Conservation (phyloP, 2,329 filamentous ascomycete genomes). For the Pseudogymnoascus sp. region DNA sequence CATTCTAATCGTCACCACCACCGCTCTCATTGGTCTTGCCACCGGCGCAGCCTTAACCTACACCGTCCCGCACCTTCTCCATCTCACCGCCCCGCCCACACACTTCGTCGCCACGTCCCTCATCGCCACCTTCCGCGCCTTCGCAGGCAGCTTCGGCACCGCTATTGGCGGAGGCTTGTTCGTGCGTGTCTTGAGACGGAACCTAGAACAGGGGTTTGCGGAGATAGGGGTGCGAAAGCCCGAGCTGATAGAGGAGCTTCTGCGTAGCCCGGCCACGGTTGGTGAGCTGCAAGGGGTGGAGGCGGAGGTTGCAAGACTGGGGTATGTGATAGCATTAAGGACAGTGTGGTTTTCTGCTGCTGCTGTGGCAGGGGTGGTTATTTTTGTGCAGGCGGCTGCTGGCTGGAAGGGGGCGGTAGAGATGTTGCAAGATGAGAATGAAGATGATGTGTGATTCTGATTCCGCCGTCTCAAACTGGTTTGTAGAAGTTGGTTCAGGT, state of each 20-base stretch:
- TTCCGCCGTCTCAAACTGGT: background rate
- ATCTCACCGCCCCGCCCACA: slow-evolving; percentile 55
- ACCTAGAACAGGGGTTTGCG: slow-evolving; percentile 30
- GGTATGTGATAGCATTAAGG: slow-evolving; percentile 45
- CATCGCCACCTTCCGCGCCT: slow-evolving; percentile 70
- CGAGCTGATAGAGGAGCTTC: slow-evolving; percentile 42
- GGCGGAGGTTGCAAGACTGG: slow-evolving; percentile 39
- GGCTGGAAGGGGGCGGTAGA: slow-evolving; percentile 40
- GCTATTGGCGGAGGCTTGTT: slow-evolving; percentile 62
- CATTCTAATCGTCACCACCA: slow-evolving; percentile 45
- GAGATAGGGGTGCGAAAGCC: slow-evolving; percentile 25
- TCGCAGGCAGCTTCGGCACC: slow-evolving; percentile 72
- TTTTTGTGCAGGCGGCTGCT: slow-evolving; percentile 46
- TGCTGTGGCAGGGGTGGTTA: slow-evolving; percentile 38
- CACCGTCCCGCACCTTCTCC: slow-evolving; percentile 68
- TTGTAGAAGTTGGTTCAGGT: background rate
- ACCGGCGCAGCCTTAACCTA: slow-evolving; percentile 72
- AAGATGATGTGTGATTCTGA: background rate
- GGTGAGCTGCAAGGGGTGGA: slow-evolving; percentile 39
- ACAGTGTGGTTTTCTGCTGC: slow-evolving; percentile 44
- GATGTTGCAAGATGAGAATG: background rate
- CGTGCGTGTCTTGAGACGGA: slow-evolving; percentile 19
- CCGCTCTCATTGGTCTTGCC: slow-evolving; percentile 63
- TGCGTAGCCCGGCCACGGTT: slow-evolving; percentile 51
- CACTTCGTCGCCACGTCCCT: slow-evolving; percentile 72